These are phyloP conservation scores for Alternaria gaisen DNA, from an alignment of 2,329 filamentous ascomycete genomes.

Conservation along the genomic window DNA sequence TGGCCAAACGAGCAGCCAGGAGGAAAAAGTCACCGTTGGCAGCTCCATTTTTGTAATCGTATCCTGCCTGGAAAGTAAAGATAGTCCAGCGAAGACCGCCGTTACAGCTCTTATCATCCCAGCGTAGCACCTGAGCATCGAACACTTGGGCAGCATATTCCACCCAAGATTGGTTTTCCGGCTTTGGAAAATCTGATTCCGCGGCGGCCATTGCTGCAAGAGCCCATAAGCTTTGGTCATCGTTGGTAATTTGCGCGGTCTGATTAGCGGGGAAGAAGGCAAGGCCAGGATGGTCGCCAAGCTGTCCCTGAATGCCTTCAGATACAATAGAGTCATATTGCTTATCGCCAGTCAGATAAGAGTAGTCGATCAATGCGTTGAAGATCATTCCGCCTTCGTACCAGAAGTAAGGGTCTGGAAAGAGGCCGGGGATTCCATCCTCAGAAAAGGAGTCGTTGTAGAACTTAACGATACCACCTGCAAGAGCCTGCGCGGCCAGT, in stretches of 20 bases:
- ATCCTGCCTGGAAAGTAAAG: constrained; percentile 75
- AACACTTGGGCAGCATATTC: constrained; percentile 75
- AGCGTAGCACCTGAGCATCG: constrained; percentile 71
- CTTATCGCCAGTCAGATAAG: constrained; percentile 54
- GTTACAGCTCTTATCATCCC: constrained; percentile 69
- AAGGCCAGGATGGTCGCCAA: constrained; percentile 38
- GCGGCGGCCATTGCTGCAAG: constrained; percentile 72
- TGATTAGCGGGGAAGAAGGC: constrained; percentile 54
- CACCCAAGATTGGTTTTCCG: constrained; percentile 59
- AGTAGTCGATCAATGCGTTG: constrained; percentile 49
- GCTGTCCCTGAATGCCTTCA: constrained; percentile 50
- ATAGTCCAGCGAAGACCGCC: constrained; percentile 80
- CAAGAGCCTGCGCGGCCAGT: constrained; percentile 31
- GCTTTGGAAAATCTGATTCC: constrained; percentile 69
- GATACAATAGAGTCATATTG: constrained; percentile 52
- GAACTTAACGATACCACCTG: constrained; percentile 26
- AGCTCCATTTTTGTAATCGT: constrained; percentile 80
- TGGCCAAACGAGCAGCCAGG: constrained; percentile 75
- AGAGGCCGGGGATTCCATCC: constrained; percentile 26
- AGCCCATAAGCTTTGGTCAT: constrained; percentile 76
- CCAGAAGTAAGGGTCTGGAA: constrained; percentile 32
- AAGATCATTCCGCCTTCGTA: constrained; percentile 35
- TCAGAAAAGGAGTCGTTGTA: constrained; percentile 29
- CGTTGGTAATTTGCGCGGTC: constrained; percentile 65
- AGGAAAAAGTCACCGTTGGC: constrained; percentile 83